phyloP scores from a whole-genome alignment of 106 monocot genomes.

The Apostasia shenzhenica region DNA sequence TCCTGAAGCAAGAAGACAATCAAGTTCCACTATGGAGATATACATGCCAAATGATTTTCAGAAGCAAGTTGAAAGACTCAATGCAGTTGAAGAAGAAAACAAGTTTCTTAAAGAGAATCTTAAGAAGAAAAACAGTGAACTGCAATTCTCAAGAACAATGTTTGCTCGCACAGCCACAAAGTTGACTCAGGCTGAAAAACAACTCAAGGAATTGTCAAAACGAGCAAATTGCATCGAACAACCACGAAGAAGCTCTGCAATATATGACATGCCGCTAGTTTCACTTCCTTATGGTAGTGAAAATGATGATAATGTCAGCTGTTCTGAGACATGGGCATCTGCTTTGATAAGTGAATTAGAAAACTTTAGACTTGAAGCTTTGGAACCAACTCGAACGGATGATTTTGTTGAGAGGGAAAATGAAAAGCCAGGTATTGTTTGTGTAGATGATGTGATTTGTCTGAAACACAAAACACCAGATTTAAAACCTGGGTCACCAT shows the following conservation, averaged over 20 bases:
- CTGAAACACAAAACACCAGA: slow-evolving; percentile 7
- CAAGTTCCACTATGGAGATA: slow-evolving; percentile 5
- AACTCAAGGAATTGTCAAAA: slow-evolving; percentile 32
- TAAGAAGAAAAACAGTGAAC: slow-evolving; percentile 42
- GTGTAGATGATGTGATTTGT: slow-evolving; percentile 12
- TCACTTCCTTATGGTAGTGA: slow-evolving; percentile 26
- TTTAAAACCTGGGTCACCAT: slow-evolving; percentile 1
- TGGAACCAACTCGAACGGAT: slow-evolving; percentile 60
- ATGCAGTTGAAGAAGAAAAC: slow-evolving; percentile 58
- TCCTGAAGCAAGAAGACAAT: slow-evolving; percentile 17
- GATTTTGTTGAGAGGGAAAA: slow-evolving; percentile 57
- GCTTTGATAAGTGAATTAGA: slow-evolving; percentile 64
- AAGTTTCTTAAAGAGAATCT: slow-evolving; percentile 51
- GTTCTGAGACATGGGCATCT: slow-evolving; percentile 66
- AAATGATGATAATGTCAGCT: slow-evolving; percentile 42
- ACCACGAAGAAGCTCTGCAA: slow-evolving; percentile 11
- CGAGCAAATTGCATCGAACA: slow-evolving; percentile 13
- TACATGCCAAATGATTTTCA: not conserved
- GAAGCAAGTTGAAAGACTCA: slow-evolving; percentile 31
- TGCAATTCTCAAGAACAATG: slow-evolving; percentile 35
- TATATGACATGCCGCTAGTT: slow-evolving; percentile 23
- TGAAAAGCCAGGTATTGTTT: slow-evolving; percentile 46
- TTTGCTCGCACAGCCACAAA: slow-evolving; percentile 42
- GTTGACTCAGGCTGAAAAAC: slow-evolving; percentile 39
- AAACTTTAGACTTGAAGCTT: slow-evolving; percentile 37